Evolutionary conservation across 1,284 basidiomycete species (phyloP).

Genomic region (Athelia sp.): DNA sequence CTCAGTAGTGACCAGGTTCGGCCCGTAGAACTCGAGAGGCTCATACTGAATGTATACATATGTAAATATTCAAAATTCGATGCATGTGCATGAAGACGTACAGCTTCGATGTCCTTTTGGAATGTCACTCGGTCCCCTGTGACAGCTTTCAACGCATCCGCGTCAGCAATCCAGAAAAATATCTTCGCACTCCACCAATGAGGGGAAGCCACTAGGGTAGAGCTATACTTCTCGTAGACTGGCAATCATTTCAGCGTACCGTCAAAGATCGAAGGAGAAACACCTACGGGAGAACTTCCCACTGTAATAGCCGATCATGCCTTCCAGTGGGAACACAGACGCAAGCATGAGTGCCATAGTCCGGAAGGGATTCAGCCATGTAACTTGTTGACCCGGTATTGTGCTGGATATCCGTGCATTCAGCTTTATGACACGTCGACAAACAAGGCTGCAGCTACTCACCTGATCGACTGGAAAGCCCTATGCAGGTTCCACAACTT

Average conservation of each 20-base stretch:
- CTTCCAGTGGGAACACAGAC: constrained; percentile 25
- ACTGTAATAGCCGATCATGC: constrained; percentile 25
- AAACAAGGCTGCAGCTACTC: neutral
- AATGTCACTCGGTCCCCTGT: constrained; percentile 26
- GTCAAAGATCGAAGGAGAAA: neutral
- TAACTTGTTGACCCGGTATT: neutral
- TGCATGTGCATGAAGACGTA: constrained; percentile 10
- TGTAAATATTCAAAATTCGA: neutral
- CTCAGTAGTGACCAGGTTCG: constrained; percentile 36
- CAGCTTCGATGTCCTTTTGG: constrained; percentile 29
- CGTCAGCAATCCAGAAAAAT: constrained; percentile 36
- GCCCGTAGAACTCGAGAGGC: constrained; percentile 29
- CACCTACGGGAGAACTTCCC: constrained; percentile 29
- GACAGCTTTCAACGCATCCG: constrained; percentile 32
- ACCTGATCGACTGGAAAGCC: neutral
- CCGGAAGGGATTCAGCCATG: constrained; percentile 29
- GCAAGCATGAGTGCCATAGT: constrained; percentile 18
- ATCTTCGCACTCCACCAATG: constrained; percentile 19
- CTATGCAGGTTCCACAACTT: neutral
- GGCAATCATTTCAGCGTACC: neutral
- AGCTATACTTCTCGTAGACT: constrained; percentile 32
- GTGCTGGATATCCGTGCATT: neutral
- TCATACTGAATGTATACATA: constrained; percentile 21
- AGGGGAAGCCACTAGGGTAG: constrained; percentile 31
- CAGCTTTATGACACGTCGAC: neutral